A percentile compares a stretch with the other conserved stretches of the same genome.
Conservation (phyloP, 169 alveolate species). For the Amoebophrya sp. region DNA sequence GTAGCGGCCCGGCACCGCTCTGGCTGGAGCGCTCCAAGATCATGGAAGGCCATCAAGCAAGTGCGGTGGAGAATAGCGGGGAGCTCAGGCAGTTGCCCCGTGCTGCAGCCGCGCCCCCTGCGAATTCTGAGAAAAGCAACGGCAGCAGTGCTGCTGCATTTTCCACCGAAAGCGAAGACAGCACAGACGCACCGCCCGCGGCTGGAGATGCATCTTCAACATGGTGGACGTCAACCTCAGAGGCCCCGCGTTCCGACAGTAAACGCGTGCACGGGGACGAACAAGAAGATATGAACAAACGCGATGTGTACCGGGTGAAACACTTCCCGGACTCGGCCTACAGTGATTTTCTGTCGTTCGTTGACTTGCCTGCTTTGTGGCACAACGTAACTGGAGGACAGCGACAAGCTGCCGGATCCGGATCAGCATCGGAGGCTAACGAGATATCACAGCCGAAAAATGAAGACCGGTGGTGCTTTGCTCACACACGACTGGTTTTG, state of each 20-base stretch:
- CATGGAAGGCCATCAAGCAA: neutral
- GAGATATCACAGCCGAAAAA: neutral
- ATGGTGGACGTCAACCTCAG: no score
- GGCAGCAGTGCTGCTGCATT: no score
- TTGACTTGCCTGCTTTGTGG: neutral
- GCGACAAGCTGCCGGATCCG: no score
- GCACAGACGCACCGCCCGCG: no score
- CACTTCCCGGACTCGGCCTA: neutral
- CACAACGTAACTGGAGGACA: neutral
- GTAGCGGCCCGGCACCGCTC: neutral
- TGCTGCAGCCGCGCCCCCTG: neutral
- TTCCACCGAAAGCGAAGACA: no score
- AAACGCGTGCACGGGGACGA: no score
- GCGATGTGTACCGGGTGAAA: no score
- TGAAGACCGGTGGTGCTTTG: neutral
- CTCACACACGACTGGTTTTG: neutral
- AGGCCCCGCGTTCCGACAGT: no score
- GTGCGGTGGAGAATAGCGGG: neutral
- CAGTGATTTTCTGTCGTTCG: neutral
- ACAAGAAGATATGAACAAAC: no score
- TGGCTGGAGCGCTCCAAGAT: neutral
- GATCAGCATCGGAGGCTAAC: neutral
- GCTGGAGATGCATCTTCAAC: no score
- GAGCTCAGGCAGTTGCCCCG: neutral
- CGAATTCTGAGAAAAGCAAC: neutral